Evolutionary conservation across 2,329 filamentous ascomycete species (phyloP).

Genomic region (Coniochaeta ligniaria): DNA sequence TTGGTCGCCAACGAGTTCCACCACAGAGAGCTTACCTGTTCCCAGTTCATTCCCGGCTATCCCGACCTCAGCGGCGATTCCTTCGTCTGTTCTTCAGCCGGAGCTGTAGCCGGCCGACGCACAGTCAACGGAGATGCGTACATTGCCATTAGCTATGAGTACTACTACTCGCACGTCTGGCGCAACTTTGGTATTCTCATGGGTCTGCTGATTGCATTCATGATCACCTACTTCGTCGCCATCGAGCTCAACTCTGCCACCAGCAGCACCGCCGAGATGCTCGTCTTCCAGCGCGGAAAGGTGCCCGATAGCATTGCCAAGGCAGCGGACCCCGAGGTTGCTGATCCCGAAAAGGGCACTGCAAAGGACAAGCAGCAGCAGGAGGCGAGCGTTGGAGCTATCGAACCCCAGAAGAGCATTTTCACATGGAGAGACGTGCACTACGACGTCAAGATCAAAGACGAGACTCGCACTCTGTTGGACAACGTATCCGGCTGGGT

Average conservation of each 20-base stretch:
- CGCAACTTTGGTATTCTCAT: constrained; percentile 63
- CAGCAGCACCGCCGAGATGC: constrained; percentile 57
- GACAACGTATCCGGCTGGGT: constrained; percentile 84
- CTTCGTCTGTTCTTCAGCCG: constrained; percentile 46
- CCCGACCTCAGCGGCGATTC: constrained; percentile 32
- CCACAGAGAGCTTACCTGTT: constrained; percentile 48
- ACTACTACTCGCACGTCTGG: constrained; percentile 53
- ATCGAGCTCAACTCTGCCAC: constrained; percentile 59
- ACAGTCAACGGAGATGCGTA: constrained; percentile 56
- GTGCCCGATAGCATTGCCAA: constrained; percentile 34
- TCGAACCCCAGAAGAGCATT: constrained; percentile 44
- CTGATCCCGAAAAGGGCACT: constrained; percentile 24
- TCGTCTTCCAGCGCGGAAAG: constrained; percentile 57
- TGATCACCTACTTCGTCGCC: constrained; percentile 53
- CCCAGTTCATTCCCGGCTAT: constrained; percentile 39
- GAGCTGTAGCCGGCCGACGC: constrained; percentile 43
- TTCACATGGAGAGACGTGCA: constrained; percentile 77
- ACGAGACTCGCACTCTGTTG: constrained; percentile 61
- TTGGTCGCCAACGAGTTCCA: constrained; percentile 69
- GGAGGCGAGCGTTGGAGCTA: constrained; percentile 17
- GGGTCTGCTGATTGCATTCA: constrained; percentile 58
- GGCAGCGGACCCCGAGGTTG: constrained; percentile 41
- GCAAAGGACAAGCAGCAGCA: constrained; percentile 18
- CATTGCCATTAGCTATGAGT: constrained; percentile 47
- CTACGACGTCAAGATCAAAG: constrained; percentile 67